Evolutionary conservation across 441 rosid species (phyloP).

Genomic region (Capsella rubella): DNA sequence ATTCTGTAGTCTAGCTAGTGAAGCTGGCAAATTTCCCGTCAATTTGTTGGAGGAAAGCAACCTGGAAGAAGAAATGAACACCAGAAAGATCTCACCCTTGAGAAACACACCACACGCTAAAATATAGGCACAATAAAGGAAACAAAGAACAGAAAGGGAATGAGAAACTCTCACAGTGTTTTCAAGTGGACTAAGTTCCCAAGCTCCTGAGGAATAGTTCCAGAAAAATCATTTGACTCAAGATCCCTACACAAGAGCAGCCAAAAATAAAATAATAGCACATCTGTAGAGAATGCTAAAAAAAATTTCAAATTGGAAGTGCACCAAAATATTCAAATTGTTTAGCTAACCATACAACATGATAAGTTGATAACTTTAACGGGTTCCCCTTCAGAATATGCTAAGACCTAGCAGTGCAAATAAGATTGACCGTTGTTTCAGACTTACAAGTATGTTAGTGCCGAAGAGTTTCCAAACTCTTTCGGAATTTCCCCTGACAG

Average conservation of each 20-base stretch:
- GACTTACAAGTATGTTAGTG: slow-evolving; percentile 76
- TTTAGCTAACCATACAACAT: slow-evolving; percentile 28
- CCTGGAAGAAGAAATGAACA: slow-evolving; percentile 54
- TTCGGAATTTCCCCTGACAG: slow-evolving; percentile 84
- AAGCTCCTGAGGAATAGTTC: slow-evolving; percentile 70
- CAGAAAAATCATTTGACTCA: slow-evolving; percentile 78
- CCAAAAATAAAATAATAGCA: slow-evolving; percentile 17
- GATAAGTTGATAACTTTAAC: slow-evolving; percentile 3
- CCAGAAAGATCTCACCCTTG: slow-evolving; percentile 29
- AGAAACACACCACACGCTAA: neutral
- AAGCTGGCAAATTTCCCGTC: slow-evolving; percentile 67
- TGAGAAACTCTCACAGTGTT: slow-evolving; percentile 55
- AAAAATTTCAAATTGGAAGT: neutral
- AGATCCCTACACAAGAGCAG: slow-evolving; percentile 56
- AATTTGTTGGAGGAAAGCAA: slow-evolving; percentile 75
- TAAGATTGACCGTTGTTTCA: slow-evolving; percentile 27
- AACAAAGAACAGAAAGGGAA: slow-evolving; percentile 19
- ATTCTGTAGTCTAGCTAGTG: slow-evolving; percentile 59
- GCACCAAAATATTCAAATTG: slow-evolving; percentile 8
- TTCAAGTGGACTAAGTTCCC: slow-evolving; percentile 67
- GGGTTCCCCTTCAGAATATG: slow-evolving; percentile 1
- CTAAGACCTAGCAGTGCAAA: neutral
- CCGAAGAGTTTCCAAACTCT: slow-evolving; percentile 62
- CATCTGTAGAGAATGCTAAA: slow-evolving; percentile 11
- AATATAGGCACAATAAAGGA: slow-evolving; percentile 15